Conservation (phyloP, 305 asterid species). For the Solanum hybrid region DNA sequence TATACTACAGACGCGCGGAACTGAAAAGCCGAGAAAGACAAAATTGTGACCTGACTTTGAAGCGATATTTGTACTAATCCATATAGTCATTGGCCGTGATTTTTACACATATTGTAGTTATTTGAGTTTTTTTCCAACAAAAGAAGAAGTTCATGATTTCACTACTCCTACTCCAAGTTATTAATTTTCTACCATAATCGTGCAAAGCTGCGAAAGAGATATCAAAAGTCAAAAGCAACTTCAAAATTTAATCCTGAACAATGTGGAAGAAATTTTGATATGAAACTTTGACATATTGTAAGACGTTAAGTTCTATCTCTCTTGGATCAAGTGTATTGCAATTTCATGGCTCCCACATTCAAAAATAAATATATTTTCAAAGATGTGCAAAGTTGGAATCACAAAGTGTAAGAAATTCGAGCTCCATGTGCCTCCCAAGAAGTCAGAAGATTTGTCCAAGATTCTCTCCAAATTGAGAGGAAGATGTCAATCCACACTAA, state of each 20-base stretch:
- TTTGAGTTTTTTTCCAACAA: too few species aligned
- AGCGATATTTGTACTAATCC: too few species aligned
- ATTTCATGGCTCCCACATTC: neutral
- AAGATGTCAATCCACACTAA: neutral
- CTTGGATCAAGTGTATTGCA: neutral
- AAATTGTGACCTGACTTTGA: too few species aligned
- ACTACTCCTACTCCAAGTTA: too few species aligned
- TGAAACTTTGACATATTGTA: neutral
- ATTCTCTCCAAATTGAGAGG: neutral
- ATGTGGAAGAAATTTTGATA: neutral
- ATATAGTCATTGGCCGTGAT: too few species aligned
- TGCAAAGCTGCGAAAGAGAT: neutral
- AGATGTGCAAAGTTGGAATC: neutral
- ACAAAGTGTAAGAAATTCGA: neutral
- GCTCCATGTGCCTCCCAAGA: neutral
- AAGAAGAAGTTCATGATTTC: too few species aligned
- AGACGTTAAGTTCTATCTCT: neutral
- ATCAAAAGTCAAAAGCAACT: neutral
- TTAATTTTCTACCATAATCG: too few species aligned
- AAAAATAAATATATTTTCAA: neutral
- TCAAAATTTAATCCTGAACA: neutral
- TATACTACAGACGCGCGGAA: too few species aligned
- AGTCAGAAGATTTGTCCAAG: neutral
- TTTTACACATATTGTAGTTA: too few species aligned
- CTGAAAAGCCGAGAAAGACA: too few species aligned